Base-by-base conservation (phyloP, 352 stramenopile species). In the Globisporangium irregulare region DNA sequence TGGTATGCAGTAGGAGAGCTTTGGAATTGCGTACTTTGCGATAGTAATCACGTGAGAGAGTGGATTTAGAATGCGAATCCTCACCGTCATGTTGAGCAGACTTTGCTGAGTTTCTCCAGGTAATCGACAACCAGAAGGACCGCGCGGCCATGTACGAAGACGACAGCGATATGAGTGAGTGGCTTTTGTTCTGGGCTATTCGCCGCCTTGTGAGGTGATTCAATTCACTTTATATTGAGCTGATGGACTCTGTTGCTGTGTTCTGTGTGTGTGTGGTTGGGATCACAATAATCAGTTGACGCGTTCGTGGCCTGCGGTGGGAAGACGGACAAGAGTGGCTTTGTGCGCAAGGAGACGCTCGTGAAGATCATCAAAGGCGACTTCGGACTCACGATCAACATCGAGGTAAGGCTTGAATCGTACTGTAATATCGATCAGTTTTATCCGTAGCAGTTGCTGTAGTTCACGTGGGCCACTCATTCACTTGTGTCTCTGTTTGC, bases 121-220 rank as follows among this genome's bases (percentile, higher is more conserved):
- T 99, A 34, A 99, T 99, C 57, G 96, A 98, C 75, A 98, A 97
- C 62, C 97, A 99, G 73, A 99, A 99, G 72, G 94, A 98, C 65
- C 81, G 93, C 27, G 94, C 96, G 3, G 89, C 93, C 46, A 93
- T 98, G 73, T 97, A 98, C 72, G 94, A 98, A 72, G 95, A 99
- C 65, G 96, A 99, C 74, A 98, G 93, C 64, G 96, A 99, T 66
- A 98, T 99, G 94, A 97, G 84, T 93, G 71, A 27, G 84, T n/a
- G 12, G 8, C 24, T 36, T 24, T 18, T 3, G 25, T n/a, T 15
- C 24, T 38, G 14, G 8, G 4, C 18, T 18, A 29, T 29, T 22
- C 48, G 3, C 27, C 27, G 18, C 22, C 4, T 8, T 18, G n/a
- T 1, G n/a, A 2, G 14, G 9, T 9, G 43, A 3, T 70, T 12